Evolutionary conservation across 768 basidiomycete genomes (phyloP).

Genomic region (Strobilomyces confusus): DNA sequence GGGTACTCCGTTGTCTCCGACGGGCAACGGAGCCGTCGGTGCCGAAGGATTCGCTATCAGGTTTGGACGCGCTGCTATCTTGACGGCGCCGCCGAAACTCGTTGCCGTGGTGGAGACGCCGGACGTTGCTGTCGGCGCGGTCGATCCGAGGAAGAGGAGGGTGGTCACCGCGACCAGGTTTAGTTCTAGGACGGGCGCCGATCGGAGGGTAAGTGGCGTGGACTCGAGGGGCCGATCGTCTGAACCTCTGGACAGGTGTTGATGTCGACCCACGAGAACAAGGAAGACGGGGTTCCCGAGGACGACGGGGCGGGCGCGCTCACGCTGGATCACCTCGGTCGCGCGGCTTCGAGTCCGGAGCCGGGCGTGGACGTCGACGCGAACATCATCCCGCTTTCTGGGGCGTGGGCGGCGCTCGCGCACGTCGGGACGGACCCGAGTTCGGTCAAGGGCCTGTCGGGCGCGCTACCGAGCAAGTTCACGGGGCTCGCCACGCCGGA

Average conservation of each 20-base stretch:
- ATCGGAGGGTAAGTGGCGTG: slow-evolving; percentile 60
- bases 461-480: slow-evolving; percentile 65
- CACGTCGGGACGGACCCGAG: slow-evolving; percentile 30
- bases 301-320: slow-evolving; percentile 6
- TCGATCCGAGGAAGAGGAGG: slow-evolving; percentile 77
- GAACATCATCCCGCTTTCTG: slow-evolving; percentile 61
- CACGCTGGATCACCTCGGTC: slow-evolving; percentile 10
- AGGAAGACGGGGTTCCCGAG: slow-evolving; percentile 27
- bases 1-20: slow-evolving; percentile 33
- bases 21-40: slow-evolving; percentile 19
- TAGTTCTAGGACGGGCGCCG: slow-evolving; percentile 77
- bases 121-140: slow-evolving; percentile 85
- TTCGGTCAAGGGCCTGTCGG: slow-evolving; percentile 53
- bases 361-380: slow-evolving; percentile 59
- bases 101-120: slow-evolving; percentile 83
- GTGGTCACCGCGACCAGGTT: slow-evolving; percentile 88
- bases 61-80: slow-evolving; percentile 67
- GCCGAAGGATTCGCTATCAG: slow-evolving; percentile 40
- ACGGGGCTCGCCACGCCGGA: slow-evolving; percentile 79
- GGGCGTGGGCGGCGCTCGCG: slow-evolving; percentile 74
- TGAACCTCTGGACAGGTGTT: slow-evolving; percentile 50
- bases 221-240: neutral
- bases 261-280: slow-evolving; percentile 77
- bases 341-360: slow-evolving; percentile 16
- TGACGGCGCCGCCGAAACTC: slow-evolving; percentile 81